Evolutionary conservation across 1,284 basidiomycete species (phyloP), one percentile per base, ranked within the genome.

Genomic region (Waitea zeae): DNA sequence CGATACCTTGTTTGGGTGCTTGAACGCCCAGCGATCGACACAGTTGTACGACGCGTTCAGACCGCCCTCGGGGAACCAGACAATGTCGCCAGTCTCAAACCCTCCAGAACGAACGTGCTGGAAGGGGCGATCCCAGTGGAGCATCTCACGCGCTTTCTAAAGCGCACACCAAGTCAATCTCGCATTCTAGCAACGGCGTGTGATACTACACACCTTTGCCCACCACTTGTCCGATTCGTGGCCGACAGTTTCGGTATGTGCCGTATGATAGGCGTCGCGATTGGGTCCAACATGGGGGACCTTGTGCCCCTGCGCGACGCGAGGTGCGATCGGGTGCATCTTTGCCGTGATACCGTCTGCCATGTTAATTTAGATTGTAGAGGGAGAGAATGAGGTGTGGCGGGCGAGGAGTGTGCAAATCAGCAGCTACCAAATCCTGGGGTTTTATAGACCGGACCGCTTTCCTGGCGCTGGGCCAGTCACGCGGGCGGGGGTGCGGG

Each of bases 21-120:
- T 75, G 63, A 83, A 89, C 24, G 86, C 89, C 82, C 84, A 89
- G 42, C 95, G 75, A 57, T 98, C 95, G 39, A 98, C 84, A 51
- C 89, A 95, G 62, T 98, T 98, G 70, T 98, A 98, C 6, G 87
- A 76, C 2, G 84, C 93, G 51, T 90, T 90, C 42, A 92, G 59
- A 4, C 63, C 77, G 30, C 87, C 87, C 49, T 90, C 84, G 17
- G 82, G 81, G 67, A 98, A 98, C 93, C 92, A 98, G 42, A 74
- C 71, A 40, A 96, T 77, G 55, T 97, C 88, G 22, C 92, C 93
- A 2, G 70, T 70, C 49, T 73, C 66, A 51, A 97, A 97, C 20
- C 68, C 65, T 33, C 95, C 93, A 6, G 83, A 65, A 44, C 78
- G 62, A 38, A 97, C 89, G 17, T 80, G 92, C 44, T 78, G 67